Evolutionary conservation across 1,139 yeast species (phyloP).

Genomic region (Yarrowia galli): DNA sequence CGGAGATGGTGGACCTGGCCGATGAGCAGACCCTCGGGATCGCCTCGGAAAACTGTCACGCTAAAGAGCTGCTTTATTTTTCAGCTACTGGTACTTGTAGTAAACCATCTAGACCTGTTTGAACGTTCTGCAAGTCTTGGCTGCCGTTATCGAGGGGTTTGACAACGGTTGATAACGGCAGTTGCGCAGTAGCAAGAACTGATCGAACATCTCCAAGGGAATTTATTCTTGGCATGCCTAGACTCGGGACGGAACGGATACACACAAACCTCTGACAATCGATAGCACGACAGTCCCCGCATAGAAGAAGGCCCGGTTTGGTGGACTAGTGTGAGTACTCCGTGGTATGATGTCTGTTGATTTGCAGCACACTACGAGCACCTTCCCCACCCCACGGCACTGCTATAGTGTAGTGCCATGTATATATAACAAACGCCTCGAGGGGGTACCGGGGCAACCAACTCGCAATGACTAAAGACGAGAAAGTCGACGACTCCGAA

Average conservation of each 20-base stretch:
- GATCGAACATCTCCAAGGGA: neutral
- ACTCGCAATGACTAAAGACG: neutral
- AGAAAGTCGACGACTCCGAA: neutral
- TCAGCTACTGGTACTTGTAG: neutral
- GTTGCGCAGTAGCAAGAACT: neutral
- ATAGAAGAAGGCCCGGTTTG: neutral
- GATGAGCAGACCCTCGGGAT: neutral
- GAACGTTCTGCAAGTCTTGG: neutral
- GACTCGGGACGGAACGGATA: neutral
- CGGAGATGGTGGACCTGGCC: neutral
- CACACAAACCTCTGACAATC: neutral
- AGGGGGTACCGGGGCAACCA: neutral
- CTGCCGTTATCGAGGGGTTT: neutral
- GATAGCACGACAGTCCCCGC: neutral
- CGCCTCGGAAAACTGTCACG: neutral
- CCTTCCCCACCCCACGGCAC: slow-evolving; percentile 5
- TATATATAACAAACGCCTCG: slow-evolving; percentile 1
- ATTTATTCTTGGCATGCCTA: neutral
- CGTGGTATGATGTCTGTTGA: neutral
- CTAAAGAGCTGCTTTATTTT: neutral
- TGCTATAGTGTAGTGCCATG: neutral
- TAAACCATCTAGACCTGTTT: neutral
- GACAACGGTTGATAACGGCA: neutral
- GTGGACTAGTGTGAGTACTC: neutral
- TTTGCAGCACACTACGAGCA: neutral